Evolutionary conservation across 2,329 filamentous ascomycete genomes (phyloP).

Genomic region (Mycosphaerella sp.): DNA sequence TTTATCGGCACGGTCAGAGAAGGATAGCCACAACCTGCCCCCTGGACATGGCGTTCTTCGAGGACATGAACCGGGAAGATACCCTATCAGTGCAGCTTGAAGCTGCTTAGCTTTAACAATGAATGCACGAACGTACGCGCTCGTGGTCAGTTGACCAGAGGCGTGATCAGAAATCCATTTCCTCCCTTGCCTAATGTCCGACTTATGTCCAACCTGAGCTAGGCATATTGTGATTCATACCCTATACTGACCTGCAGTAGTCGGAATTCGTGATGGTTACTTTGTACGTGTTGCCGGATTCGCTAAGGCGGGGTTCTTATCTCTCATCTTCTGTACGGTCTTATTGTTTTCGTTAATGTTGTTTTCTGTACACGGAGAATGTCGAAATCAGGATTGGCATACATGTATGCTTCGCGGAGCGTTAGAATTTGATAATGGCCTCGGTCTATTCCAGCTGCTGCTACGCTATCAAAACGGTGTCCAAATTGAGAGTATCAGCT

Average conservation of each 20-base stretch:
- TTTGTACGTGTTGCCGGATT: background rate
- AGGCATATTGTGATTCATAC: background rate
- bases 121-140: background rate
- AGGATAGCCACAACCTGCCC: slow-evolving; percentile 17
- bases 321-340: background rate
- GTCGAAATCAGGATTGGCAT: no score
- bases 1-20: slow-evolving; percentile 27
- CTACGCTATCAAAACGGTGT: no score
- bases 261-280: background rate
- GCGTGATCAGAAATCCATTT: background rate
- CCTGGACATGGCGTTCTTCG: slow-evolving; percentile 14
- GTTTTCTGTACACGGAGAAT: no score
- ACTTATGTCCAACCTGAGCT: background rate
- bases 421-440: no score
- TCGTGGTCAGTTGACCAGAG: background rate
- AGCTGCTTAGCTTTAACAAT: background rate
- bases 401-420: no score
- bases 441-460: no score
- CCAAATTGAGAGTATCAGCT: no score
- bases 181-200: background rate
- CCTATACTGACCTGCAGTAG: slow-evolving; percentile 2
- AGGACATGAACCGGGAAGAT: slow-evolving; percentile 18
- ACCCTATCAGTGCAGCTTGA: slow-evolving; percentile 10
- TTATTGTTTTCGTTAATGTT: no score
- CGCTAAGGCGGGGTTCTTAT: background rate